Evolutionary conservation across 805 yeast genomes (phyloP).

Genomic region (Ogataea sp.): DNA sequence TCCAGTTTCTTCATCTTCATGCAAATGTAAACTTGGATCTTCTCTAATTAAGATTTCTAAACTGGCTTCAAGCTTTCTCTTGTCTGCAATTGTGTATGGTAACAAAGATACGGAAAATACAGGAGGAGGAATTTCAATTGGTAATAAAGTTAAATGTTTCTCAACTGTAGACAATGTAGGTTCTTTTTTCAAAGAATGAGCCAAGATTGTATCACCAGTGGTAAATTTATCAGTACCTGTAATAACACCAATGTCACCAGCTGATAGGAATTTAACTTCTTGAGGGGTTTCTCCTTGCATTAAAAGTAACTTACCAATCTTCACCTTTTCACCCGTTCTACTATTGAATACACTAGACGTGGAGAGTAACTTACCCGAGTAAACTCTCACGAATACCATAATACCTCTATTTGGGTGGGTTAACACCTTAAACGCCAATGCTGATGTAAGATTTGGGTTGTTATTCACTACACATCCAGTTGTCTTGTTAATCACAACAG

Average conservation of each 20-base stretch:
- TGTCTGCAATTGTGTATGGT: constrained; percentile 79
- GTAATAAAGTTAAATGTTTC: constrained; percentile 47
- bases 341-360: constrained; percentile 61
- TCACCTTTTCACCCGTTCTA: constrained; percentile 56
- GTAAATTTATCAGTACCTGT: constrained; percentile 62
- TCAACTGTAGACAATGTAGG: constrained; percentile 24
- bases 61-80: constrained; percentile 62
- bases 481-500: constrained; percentile 30
- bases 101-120: constrained; percentile 82
- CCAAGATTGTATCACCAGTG: constrained; percentile 87
- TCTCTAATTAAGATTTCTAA: constrained; percentile 63
- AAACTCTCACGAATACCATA: constrained; percentile 81
- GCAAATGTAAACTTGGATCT: constrained; percentile 78
- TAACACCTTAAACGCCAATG: constrained; percentile 86
- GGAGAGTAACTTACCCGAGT: constrained; percentile 66
- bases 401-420: constrained; percentile 79
- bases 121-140: constrained; percentile 85
- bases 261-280: constrained; percentile 50
- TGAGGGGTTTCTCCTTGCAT: constrained; percentile 88
- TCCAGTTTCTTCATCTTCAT: constrained; percentile 76
- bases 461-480: constrained; percentile 46
- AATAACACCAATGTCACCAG: constrained; percentile 92
- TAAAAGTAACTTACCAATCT: constrained; percentile 58
- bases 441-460: constrained; percentile 57
- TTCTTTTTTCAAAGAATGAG: constrained; percentile 47